phyloP scores from a whole-genome alignment of 2,329 filamentous ascomycete genomes.

The Aspergillus brasiliensis region DNA sequence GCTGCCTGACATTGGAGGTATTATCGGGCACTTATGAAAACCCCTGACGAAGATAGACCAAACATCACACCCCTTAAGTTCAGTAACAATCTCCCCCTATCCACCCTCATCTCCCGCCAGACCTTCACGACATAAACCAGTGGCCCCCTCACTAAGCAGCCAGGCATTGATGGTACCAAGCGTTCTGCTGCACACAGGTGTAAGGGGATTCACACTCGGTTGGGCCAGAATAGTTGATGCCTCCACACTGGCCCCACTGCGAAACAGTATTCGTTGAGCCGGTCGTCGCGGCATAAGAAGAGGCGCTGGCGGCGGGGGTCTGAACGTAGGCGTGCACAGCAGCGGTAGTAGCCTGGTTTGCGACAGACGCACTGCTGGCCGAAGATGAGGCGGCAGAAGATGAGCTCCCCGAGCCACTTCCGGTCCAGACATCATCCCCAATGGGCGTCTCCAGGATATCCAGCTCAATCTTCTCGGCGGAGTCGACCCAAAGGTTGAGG shows the following conservation, averaged over 20 bases:
- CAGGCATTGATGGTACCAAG: neutral
- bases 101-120: too few species aligned
- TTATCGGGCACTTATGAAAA: too few species aligned
- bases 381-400: neutral
- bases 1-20: too few species aligned
- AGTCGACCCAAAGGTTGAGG: constrained; percentile 20
- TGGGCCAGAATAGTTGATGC: neutral
- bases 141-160: too few species aligned
- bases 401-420: neutral
- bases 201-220: neutral
- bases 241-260: neutral
- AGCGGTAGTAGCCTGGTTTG: neutral
- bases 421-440: constrained; percentile 18
- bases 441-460: constrained; percentile 18
- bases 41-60: too few species aligned
- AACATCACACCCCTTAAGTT: too few species aligned
- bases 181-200: neutral
- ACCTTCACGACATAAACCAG: too few species aligned
- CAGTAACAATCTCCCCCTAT: too few species aligned
- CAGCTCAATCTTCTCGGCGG: constrained; percentile 6
- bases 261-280: neutral
- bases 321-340: neutral
- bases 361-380: too few species aligned
- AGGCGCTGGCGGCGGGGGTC: neutral
- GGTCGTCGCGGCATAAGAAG: neutral